Evolutionary conservation across 2,329 filamentous ascomycete genomes (phyloP).

Genomic region (Passalora sequoiae): DNA sequence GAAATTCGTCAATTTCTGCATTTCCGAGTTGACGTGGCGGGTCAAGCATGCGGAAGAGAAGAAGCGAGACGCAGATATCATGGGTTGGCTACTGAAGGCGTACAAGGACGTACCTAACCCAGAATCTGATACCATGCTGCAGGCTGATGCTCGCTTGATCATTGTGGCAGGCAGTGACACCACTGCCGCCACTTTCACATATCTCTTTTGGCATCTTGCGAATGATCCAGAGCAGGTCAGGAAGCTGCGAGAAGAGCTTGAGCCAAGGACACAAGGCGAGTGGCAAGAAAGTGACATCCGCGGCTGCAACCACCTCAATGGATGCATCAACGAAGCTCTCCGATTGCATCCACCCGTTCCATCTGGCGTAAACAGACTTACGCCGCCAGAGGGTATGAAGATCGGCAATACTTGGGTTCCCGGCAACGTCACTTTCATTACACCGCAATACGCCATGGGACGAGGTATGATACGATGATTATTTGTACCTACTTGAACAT

Average conservation of each 20-base stretch:
- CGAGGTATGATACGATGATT: no score
- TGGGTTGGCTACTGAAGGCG: constrained; percentile 32
- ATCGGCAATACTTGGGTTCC: constrained; percentile 36
- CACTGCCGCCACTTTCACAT: constrained; percentile 38
- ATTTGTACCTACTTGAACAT: no score
- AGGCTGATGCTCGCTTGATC: constrained; percentile 31
- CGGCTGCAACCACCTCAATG: constrained; percentile 32
- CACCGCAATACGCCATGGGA: constrained; percentile 27
- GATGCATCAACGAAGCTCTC: constrained; percentile 39
- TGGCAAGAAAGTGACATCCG: constrained; percentile 28
- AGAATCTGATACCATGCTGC: constrained; percentile 28
- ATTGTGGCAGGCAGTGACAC: constrained; percentile 44
- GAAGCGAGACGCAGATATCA: constrained; percentile 27
- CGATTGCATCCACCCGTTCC: constrained; percentile 41
- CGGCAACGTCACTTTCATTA: constrained; percentile 26
- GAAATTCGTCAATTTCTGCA: constrained; percentile 38
- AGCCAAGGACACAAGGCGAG: constrained; percentile 22
- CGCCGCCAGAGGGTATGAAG: constrained; percentile 36
- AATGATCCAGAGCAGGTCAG: constrained; percentile 28
- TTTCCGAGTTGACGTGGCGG: constrained; percentile 32
- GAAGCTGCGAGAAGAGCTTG: constrained; percentile 35
- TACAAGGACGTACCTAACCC: constrained; percentile 28
- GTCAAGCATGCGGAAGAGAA: constrained; percentile 27
- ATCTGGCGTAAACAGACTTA: constrained; percentile 34
- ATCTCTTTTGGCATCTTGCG: constrained; percentile 40